Base-by-base conservation (phyloP, 371 early-diverging fungal genomes). In the Apophysomyces elegans region DNA sequence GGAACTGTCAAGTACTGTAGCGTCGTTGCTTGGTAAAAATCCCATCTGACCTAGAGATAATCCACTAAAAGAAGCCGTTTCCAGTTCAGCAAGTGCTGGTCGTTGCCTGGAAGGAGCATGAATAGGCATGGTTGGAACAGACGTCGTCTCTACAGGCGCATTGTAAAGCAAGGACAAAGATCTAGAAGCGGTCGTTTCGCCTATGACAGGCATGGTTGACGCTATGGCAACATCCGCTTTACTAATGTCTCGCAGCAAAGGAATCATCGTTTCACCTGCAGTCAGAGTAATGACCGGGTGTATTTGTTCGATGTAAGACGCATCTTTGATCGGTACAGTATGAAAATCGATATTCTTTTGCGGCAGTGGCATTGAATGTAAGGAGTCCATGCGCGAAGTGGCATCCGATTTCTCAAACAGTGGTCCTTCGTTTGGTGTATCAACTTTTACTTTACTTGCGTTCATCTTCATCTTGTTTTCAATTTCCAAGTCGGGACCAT, bases 21-120 rank as follows among this genome's bases (percentile, higher is more conserved):
- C 11, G 21, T 5, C 21, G 54, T 16, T 18, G n/a, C 35, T 7
- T 21, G 54, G 54, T 21, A 50, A 11, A 11, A 50, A 50, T 0
- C 7, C 54, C 54, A 50, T 50, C 32, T 50, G 54, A 21, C 54
- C 54, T 21, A 50, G 21, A 5, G 54, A 50, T 21, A 50, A 50
- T 18, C 54, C 54, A 21, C 18, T 50, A 26, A 50, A 50, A 8
- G 54, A 21, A 21, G 54, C n/a, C 8, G 54, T n/a, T 4, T 21
- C 54, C 5, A 5, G 35, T 50, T 18, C 54, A 6, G 21, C 21
- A 8, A 50, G 21, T 11, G 11, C 21, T 21, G 54, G 54, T 7
- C 21, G 54, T 5, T 4, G 54, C 21, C 54, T n/a, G 16, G 54
- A 50, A 5, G 54, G 54, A 21, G 54, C 54, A 21, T 50, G 54